A percentile compares a stretch with the other conserved stretches of the same genome.
Conservation (phyloP, 805 yeast species). For the Yamadazyma olivae region DNA sequence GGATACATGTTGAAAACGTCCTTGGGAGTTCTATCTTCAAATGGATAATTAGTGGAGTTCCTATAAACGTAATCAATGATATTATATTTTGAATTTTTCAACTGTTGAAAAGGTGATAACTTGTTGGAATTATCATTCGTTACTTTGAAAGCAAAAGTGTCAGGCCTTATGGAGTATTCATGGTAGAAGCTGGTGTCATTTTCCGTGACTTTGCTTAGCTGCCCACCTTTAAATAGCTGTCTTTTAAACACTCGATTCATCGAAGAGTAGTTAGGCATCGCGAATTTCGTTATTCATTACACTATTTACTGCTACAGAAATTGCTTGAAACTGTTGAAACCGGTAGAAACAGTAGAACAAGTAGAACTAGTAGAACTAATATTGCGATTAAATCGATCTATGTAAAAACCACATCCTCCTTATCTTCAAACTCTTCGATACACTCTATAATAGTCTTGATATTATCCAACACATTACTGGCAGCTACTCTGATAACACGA, state of each 20-base stretch:
- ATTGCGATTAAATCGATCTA: too few species aligned
- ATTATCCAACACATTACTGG: conserved; percentile 75
- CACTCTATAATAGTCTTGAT: conserved; percentile 77
- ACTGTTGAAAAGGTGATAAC: conserved; percentile 11
- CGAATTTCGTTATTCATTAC: conserved; percentile 1
- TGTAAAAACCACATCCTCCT: conserved; percentile 15
- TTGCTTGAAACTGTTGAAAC: not conserved
- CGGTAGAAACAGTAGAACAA: too few species aligned
- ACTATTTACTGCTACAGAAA: not conserved
- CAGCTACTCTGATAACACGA: conserved; percentile 78
- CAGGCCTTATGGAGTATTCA: conserved; percentile 45
- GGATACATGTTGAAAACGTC: conserved; percentile 38
- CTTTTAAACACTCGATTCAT: not conserved
- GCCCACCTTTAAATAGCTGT: conserved; percentile 8
- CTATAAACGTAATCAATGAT: conserved; percentile 33
- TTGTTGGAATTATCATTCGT: conserved; percentile 14
- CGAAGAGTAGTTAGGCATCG: conserved; percentile 1
- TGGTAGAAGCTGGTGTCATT: conserved; percentile 24
- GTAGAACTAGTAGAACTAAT: too few species aligned
- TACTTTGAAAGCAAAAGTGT: conserved; percentile 43
- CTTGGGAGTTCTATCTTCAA: conserved; percentile 34
- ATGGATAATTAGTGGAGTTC: conserved; percentile 41
- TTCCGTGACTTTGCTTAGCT: conserved; percentile 11
- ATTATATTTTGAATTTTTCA: conserved; percentile 18
- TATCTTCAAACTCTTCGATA: conserved; percentile 62